Evolutionary conservation across 305 asterid genomes (phyloP).

Genomic region (Euphrasia arctica): DNA sequence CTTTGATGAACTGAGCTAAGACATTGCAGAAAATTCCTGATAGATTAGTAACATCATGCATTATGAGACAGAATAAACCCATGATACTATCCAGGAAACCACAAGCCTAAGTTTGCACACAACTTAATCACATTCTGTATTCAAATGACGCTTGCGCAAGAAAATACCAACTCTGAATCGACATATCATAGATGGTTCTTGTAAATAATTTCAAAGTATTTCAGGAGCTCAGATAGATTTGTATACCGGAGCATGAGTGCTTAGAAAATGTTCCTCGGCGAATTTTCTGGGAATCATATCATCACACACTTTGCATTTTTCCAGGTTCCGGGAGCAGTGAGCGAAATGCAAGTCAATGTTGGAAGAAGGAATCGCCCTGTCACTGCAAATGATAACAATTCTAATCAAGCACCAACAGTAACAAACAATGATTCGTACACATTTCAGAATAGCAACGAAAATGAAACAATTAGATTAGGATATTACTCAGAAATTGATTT

Average conservation of each 20-base stretch:
- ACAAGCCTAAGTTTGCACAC: slow-evolving; percentile 1
- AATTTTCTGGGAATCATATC: slow-evolving; percentile 85
- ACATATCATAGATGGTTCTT: not conserved
- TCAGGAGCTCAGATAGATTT: slow-evolving; percentile 20
- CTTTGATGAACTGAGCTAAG: not conserved
- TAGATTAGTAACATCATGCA: not conserved
- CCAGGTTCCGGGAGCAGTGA: slow-evolving; percentile 95
- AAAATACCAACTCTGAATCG: not conserved
- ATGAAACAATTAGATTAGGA: not conserved
- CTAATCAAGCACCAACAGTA: slow-evolving; percentile 6
- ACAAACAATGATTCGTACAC: not conserved
- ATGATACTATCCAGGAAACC: slow-evolving; percentile 17
- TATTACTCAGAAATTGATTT: not conserved
- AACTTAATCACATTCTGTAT: not conserved
- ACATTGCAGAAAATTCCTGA: no score
- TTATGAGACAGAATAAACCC: slow-evolving; percentile 12
- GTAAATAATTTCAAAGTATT: slow-evolving; percentile 9
- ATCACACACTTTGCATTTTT: slow-evolving; percentile 90
- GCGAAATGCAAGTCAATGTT: slow-evolving; percentile 88
- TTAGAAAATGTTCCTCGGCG: slow-evolving; percentile 81
- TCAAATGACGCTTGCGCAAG: not conserved
- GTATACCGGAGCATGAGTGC: slow-evolving; percentile 95
- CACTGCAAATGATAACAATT: slow-evolving; percentile 49
- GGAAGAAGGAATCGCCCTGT: slow-evolving; percentile 78
- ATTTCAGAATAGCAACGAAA: not conserved